phyloP scores from a whole-genome alignment of 345 rosid species.

The Hevea brasiliensis region DNA sequence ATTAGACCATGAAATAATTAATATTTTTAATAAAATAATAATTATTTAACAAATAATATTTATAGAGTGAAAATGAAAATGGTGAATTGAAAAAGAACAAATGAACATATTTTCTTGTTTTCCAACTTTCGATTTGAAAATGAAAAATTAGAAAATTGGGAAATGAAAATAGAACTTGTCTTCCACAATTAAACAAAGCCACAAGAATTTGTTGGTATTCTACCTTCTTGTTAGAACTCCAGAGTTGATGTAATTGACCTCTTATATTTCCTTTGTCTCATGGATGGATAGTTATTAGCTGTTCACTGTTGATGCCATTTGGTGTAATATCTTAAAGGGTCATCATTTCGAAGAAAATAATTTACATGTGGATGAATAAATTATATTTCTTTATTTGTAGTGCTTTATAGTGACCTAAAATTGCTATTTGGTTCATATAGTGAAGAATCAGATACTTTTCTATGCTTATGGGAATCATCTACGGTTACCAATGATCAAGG shows the following conservation, averaged over 20 bases:
- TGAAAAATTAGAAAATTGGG: too few species aligned
- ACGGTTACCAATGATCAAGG: constrained; percentile 35
- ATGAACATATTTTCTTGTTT: too few species aligned
- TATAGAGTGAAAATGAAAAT: too few species aligned
- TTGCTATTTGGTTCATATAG: constrained; percentile 41
- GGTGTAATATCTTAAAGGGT: constrained; percentile 1
- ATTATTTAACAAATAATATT: too few species aligned
- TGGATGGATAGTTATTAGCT: not conserved
- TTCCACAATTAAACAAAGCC: too few species aligned
- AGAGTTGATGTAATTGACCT: not conserved
- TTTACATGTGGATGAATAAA: not conserved
- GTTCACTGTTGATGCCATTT: not conserved
- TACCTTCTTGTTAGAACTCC: not conserved
- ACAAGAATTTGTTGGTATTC: too few species aligned
- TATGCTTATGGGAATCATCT: constrained; percentile 52
- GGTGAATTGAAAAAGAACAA: too few species aligned
- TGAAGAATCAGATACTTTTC: constrained; percentile 61
- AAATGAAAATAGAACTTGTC: too few species aligned
- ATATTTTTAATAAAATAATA: too few species aligned
- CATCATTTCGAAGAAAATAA: not conserved
- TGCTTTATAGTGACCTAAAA: constrained; percentile 15
- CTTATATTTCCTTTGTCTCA: not conserved
- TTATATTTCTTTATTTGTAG: not conserved
- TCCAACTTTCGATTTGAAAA: too few species aligned
- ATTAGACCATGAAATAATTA: too few species aligned